Conservation (phyloP, 305 asterid genomes). For the Fraxinus ornus region DNA sequence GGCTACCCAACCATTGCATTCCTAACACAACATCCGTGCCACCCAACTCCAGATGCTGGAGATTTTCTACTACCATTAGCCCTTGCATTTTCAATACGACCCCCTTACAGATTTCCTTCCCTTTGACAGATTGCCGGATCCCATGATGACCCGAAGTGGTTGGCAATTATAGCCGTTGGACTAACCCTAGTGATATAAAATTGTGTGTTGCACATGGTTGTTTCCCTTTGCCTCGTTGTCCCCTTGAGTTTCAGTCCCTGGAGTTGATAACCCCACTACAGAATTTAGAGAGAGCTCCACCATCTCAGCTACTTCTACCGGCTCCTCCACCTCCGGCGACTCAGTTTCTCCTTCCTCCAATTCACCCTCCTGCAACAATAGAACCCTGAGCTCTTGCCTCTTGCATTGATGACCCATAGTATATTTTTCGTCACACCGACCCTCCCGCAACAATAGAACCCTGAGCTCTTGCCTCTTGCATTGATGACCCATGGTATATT, state of each 20-base stretch:
- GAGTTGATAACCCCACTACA: not conserved
- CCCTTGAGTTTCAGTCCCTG: not conserved
- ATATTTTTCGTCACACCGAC: no score
- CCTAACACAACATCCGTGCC: not conserved
- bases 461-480: not conserved
- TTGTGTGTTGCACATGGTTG: not conserved
- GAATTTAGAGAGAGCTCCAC: not conserved
- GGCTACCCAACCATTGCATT: not conserved
- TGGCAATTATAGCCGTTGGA: not conserved
- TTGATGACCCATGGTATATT: not conserved
- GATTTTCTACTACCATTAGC: not conserved
- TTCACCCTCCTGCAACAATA: not conserved
- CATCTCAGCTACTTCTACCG: not conserved
- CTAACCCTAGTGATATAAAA: not conserved
- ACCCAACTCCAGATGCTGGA: not conserved
- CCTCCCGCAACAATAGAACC: no score
- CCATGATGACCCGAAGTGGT: not conserved
- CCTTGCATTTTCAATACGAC: not conserved
- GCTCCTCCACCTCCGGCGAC: not conserved
- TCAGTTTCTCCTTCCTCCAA: not conserved
- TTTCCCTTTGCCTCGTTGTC: fast-evolving
- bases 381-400: no score
- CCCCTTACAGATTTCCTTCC: not conserved
- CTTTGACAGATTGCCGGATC: not conserved
- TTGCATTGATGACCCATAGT: no score